phyloP scores from a whole-genome alignment of 768 basidiomycete species.

The Ephemerocybe angulata region DNA sequence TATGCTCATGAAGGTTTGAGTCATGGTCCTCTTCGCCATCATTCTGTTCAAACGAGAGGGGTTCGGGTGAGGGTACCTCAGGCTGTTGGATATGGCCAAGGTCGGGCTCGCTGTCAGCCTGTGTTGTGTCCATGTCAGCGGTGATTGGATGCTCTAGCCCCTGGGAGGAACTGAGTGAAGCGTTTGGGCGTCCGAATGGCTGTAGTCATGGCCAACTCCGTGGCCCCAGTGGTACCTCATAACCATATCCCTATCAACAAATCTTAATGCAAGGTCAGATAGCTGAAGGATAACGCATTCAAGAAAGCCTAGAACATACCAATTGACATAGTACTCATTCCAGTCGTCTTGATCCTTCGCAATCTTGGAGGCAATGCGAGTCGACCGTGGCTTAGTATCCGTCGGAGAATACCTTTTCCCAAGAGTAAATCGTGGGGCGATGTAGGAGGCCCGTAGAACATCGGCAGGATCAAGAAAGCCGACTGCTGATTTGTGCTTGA shows the following conservation, averaged over 20 bases:
- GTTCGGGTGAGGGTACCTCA: background rate
- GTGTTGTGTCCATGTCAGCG: too few species aligned
- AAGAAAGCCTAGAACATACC: too few species aligned
- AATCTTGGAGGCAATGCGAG: constrained; percentile 26
- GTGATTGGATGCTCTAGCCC: background rate
- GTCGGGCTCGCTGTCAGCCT: background rate
- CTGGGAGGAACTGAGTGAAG: background rate
- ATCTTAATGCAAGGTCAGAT: background rate
- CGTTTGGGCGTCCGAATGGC: constrained; percentile 6
- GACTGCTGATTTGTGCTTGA: constrained; percentile 21
- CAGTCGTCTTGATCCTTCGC: constrained; percentile 13
- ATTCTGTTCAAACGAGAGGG: background rate
- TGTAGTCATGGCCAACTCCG: background rate
- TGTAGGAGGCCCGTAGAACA: constrained; percentile 27
- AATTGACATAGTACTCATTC: constrained; percentile 27
- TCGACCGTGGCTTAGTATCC: constrained; percentile 26
- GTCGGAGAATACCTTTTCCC: background rate
- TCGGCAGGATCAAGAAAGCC: constrained; percentile 31
- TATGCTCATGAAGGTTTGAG: background rate
- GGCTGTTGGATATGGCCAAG: background rate
- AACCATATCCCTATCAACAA: background rate
- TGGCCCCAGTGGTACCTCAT: background rate
- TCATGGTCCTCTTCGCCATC: background rate
- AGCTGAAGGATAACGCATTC: constrained; percentile 20
- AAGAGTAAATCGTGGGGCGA: constrained; percentile 17